Base-by-base conservation (phyloP, 768 basidiomycete genomes). In the Panellus pusillus region DNA sequence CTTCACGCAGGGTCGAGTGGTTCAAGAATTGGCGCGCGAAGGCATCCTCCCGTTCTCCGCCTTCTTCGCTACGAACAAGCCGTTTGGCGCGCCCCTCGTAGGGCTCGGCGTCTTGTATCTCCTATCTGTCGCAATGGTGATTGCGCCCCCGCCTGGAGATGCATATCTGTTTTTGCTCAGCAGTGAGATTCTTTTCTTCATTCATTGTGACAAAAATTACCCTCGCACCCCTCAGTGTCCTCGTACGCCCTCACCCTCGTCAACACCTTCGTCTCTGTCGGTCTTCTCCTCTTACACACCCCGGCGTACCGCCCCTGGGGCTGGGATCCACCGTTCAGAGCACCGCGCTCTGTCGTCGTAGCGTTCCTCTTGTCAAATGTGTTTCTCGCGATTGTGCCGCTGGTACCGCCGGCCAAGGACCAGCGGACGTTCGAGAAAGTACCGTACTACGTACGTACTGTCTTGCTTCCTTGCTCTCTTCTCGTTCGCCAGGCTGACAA, bases 161-260 rank as follows among this genome's bases (percentile, higher is more conserved):
- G 84, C 84, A 0, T 89, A 84, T 63, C 75, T 77, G 50, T 84
- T 89, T 65, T 74, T 82, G 37, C 69, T 84, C 61, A 83, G 81
- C 63, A 66, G 83, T 83, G 62, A 44, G 82, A 67, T 17, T 43
- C 28, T 27, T 7, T 35, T 28, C 9, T 8, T 37, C 28, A 13
- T 35, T 24, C 12, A 6, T 35, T 47, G 2, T 18, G 4, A 17
- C 14, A 19, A 24, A n/a, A 27, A 35, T 7, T 14, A 35, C 9
- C 3, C 11, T 14, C 32, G 9, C 32, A 28, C 24, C 14, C 8
- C 47, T 9, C 42, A 45, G 28, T 71, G 29, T 65, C 68, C 6
- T 65, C 70, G 1, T 60, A 63, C 47, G 51, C 50, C 9, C 51
- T 54, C 28, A 46, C 59, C 3, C 48, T 63, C 12, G 51, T 63